Evolutionary conservation across 805 yeast genomes (phyloP).

Genomic region (Clavispora phyllophila): DNA sequence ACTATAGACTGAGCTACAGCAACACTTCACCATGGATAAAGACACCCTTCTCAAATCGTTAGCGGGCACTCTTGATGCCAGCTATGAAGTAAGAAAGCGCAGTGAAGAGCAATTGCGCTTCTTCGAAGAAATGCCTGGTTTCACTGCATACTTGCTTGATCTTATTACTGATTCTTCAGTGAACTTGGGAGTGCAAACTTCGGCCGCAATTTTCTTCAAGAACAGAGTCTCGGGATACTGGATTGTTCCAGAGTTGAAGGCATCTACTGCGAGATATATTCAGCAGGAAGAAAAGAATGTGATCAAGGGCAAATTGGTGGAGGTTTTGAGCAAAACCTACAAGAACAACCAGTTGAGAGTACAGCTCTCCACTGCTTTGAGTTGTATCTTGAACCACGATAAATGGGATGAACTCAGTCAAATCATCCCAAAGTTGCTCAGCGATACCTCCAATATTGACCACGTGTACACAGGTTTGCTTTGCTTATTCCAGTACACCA

Average conservation of each 20-base stretch:
- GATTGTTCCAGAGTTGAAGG: slow-evolving; percentile 31
- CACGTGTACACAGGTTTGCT: slow-evolving; percentile 38
- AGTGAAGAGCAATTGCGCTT: slow-evolving; percentile 49
- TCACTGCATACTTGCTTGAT: slow-evolving; percentile 49
- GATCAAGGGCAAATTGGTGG: slow-evolving; percentile 34
- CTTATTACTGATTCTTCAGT: slow-evolving; percentile 42
- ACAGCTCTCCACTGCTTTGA: slow-evolving; percentile 54
- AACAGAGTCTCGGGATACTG: slow-evolving; percentile 36
- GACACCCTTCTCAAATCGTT: slow-evolving; percentile 45
- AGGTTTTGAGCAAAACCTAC: slow-evolving; percentile 29
- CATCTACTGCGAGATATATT: slow-evolving; percentile 20
- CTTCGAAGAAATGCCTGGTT: slow-evolving; percentile 53
- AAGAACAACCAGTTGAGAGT: slow-evolving; percentile 39
- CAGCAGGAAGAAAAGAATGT: slow-evolving; percentile 29
- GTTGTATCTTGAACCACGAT: slow-evolving; percentile 47
- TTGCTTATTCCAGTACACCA: slow-evolving; percentile 37
- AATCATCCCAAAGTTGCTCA: slow-evolving; percentile 10
- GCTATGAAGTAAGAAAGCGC: slow-evolving; percentile 43
- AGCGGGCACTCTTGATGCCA: slow-evolving; percentile 51
- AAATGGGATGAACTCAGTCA: slow-evolving; percentile 36
- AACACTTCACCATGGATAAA: slow-evolving; percentile 38
- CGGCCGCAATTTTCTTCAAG: slow-evolving; percentile 42
- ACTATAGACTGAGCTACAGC: neutral
- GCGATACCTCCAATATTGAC: slow-evolving; percentile 30
- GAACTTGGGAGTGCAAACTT: slow-evolving; percentile 39